phyloP scores from a whole-genome alignment of 768 basidiomycete species.

The Cyclocybe aegerita region DNA sequence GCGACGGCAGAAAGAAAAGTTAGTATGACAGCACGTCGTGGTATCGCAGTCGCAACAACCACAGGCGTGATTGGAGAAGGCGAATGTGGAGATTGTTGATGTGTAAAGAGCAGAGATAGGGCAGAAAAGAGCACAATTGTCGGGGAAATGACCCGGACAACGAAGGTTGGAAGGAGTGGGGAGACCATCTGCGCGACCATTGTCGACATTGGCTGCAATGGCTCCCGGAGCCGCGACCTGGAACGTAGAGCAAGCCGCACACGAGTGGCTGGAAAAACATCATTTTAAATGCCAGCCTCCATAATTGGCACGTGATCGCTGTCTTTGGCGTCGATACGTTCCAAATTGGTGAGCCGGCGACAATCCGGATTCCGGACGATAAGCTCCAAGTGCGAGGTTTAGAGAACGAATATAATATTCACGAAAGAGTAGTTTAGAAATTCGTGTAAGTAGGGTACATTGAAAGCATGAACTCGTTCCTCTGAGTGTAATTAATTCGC shows the following conservation, averaged over 20 bases:
- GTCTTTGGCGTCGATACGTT: no score
- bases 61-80: slow-evolving; percentile 75
- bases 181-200: slow-evolving; percentile 12
- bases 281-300: background rate
- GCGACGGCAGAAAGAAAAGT: slow-evolving; percentile 65
- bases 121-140: slow-evolving; percentile 60
- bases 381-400: no score
- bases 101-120: slow-evolving; percentile 56
- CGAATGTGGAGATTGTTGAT: slow-evolving; percentile 43
- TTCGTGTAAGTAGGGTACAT: no score
- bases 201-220: slow-evolving; percentile 13
- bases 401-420: no score
- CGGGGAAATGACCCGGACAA: slow-evolving; percentile 68
- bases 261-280: slow-evolving; percentile 5
- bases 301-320: slow-evolving; percentile 3
- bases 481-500: no score
- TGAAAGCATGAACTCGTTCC: no score
- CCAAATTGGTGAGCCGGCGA: no score
- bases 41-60: slow-evolving; percentile 68
- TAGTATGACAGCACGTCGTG: slow-evolving; percentile 77
- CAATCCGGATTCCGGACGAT: no score
- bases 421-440: no score
- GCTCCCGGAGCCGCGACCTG: slow-evolving; percentile 15
- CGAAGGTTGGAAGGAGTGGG: slow-evolving; percentile 41
- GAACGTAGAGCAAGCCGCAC: slow-evolving; percentile 11